Conservation (phyloP, 495 filamentous ascomycete genomes). For the Aspergillus nidulans region DNA sequence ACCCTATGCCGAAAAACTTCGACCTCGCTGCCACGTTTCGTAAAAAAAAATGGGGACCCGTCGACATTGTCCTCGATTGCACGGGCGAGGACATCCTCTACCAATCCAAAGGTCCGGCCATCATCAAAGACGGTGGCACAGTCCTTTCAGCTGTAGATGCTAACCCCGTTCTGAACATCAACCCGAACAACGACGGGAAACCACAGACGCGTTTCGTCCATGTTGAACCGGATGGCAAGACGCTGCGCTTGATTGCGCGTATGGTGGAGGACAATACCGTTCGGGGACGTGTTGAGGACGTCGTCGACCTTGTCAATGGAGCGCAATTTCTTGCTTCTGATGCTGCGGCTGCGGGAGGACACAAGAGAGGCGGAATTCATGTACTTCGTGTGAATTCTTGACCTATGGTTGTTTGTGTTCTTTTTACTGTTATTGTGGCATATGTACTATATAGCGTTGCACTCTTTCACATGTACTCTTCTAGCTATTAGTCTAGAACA, state of each 20-base stretch:
- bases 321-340: conserved; percentile 26
- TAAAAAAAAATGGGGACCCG: conserved; percentile 27
- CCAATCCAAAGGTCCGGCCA: conserved; percentile 27
- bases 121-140: conserved; percentile 32
- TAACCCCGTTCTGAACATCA: conserved; percentile 17
- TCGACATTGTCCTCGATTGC: conserved; percentile 42
- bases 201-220: conserved; percentile 35
- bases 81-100: conserved; percentile 29
- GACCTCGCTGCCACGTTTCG: conserved; percentile 32
- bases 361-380: conserved; percentile 28
- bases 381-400: conserved; percentile 32
- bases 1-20: conserved; percentile 19
- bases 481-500: too few relatives aligned
- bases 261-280: conserved; percentile 32
- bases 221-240: conserved; percentile 33
- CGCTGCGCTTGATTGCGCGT: conserved; percentile 27
- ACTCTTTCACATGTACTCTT: too few relatives aligned
- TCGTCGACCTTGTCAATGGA: conserved; percentile 30
- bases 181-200: conserved; percentile 11
- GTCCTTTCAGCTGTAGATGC: conserved; percentile 37
- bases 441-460: neutral
- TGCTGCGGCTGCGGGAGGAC: conserved; percentile 24
- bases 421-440: neutral
- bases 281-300: conserved; percentile 28
- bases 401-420: neutral